Base-by-base conservation (phyloP, 306 rosid species). In the Sicyos baderoa region DNA sequence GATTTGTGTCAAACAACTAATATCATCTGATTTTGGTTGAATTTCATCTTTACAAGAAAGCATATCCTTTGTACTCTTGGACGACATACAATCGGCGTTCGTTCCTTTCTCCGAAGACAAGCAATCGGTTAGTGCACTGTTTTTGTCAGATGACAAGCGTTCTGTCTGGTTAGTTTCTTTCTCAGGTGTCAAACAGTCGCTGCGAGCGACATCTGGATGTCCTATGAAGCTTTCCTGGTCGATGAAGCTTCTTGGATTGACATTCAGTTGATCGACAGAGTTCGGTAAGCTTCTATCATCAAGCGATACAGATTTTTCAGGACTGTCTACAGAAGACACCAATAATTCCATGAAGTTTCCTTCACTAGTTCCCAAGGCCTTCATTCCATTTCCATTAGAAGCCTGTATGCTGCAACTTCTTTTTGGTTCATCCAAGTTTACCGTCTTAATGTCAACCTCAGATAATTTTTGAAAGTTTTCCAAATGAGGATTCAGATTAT, bases 251-350 rank as follows among this genome's bases (percentile, higher is more conserved):
- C 74, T 56, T 6, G 72, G 74, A 71, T 82, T 87, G 23, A 44
- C 69, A 52, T 83, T 83, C 9, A 73, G 63, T 67, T 81, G 76
- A 64, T 70, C 54, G 22, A 55, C 72, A 10, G 73, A 63, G 22
- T 82, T 72, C 21, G 75, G 76, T 22, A 82, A 75, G 63, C 77
- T 79, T 69, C 76, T 82, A 62, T 78, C 88, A n/a, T 80, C 79
- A 7, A 76, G 37, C 22, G 76, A 61, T 47, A 74, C 83, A 57
- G 72, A 82, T 65, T 79, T 84, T 47, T 83, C 72, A 3, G 72
- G 59, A 67, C 77, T 35, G 63, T 61, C 63, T 58, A 74, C 56
- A 74, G 79, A 62, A 63, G 84, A 70, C 29, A 22, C 50, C 12
- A 56, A 73, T 72, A 76, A 65, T 73, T 78, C 78, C 70, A 59